These are phyloP conservation scores for Mycena citricolor DNA, from an alignment of 1,284 basidiomycete species.

Conservation along the genomic window DNA sequence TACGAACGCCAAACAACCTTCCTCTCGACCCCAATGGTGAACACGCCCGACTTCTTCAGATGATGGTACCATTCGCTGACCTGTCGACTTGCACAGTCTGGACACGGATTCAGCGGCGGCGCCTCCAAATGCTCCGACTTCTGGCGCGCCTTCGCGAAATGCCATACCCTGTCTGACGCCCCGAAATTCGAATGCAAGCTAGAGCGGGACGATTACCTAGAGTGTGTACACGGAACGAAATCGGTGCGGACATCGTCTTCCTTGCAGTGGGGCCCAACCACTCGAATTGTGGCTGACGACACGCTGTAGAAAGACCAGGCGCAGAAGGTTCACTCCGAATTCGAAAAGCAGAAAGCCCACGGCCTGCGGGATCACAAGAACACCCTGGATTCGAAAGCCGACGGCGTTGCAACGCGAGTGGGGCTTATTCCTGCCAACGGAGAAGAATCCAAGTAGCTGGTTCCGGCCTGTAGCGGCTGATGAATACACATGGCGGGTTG, in stretches of 20 bases:
- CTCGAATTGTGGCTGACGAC: no score
- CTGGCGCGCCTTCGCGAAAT: slow-evolving; percentile 24
- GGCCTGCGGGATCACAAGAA: slow-evolving; percentile 17
- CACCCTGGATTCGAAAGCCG: slow-evolving; percentile 14
- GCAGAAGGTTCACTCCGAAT: slow-evolving; percentile 13
- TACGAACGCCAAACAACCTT: no score
- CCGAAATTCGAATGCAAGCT: slow-evolving; percentile 3
- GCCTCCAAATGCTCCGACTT: slow-evolving; percentile 20
- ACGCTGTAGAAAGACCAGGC: no score
- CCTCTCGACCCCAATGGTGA: no score
- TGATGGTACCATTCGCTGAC: no score
- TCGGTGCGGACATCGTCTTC: slow-evolving; percentile 15
- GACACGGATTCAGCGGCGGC: slow-evolving; percentile 20
- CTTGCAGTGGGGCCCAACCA: no score
- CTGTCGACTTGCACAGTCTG: no score
- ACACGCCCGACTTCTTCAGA: no score
- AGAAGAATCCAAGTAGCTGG: no score
- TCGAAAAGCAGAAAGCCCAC: slow-evolving; percentile 2
- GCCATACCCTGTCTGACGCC: no score
- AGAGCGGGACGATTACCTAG: slow-evolving; percentile 21
- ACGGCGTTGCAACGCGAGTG: slow-evolving; percentile 15
- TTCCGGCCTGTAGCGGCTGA: no score
- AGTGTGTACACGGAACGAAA: slow-evolving; percentile 23
- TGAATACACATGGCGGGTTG: no score
- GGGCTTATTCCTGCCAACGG: slow-evolving; percentile 20